Evolutionary conservation across 2,329 filamentous ascomycete species (phyloP), one percentile per base, ranked within the genome.

Genomic region (Cladosporium sp.): DNA sequence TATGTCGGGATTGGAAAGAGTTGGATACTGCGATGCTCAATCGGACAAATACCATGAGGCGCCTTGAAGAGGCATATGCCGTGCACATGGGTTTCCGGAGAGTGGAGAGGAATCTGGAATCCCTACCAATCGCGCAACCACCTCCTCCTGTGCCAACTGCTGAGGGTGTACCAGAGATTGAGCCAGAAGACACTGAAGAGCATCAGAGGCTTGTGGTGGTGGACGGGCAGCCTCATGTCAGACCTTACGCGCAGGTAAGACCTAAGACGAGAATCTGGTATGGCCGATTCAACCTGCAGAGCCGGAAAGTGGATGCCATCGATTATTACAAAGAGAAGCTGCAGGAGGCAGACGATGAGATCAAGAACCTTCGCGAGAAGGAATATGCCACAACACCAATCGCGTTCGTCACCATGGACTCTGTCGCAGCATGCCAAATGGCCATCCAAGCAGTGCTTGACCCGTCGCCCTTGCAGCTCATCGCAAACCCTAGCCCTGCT

Each of bases 371-470:
- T 9, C 82, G 93, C 22, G 81, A 82, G 61, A 87, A 88, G 66
- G 78, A 86, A 3, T 97, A 90, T 60, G 72, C 78, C 5, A 77
- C 93, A 0, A 91, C 84, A 1, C 85, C 92, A 42, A 78, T 94
- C 53, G 94, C 94, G 1, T 96, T 98, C 67, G 88, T 98, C 33
- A 97, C 93, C 0, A 94, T 98, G 89, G 88, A 96, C 71, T 93
- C 89, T 3, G 93, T 95, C 43, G 88, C 91, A 12, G 85, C 91
- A 16, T 82, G 80, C 56, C 93, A 98, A 72, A 95, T 97, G 90
- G 88, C 91, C 19, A 88, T 95, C 38, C 93, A 98, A 69, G 91
- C 93, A 3, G 84, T 95, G 9, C 82, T 98, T 47, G 92, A 97
- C 63, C 90, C 93, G 3, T 85, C 87, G 9, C 93, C 94, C 0